Percentiles rank a stretch among this genome's conserved stretches.
Conservation (phyloP, 129 eudicot genomes). For the Escallonia herrerae region DNA sequence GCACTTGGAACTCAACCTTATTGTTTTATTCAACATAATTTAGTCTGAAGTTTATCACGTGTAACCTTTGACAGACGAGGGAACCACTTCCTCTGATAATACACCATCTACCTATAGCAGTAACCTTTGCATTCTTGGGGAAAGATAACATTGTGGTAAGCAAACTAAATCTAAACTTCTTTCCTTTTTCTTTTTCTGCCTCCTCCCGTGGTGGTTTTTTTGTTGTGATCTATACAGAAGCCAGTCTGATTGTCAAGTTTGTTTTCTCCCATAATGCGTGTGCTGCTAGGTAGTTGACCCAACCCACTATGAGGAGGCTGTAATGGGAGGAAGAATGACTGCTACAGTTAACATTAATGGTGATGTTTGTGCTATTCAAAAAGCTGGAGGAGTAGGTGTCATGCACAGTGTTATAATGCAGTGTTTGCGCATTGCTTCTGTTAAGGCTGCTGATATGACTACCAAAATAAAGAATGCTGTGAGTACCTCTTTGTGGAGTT, state of each 20-base stretch:
- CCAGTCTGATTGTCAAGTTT: too few species aligned
- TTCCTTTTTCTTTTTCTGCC: too few species aligned
- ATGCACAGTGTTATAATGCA: constrained; percentile 79
- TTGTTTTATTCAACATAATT: not conserved
- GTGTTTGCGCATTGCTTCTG: constrained; percentile 84
- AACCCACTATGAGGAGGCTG: constrained; percentile 77
- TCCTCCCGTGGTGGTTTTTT: not conserved
- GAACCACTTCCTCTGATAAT: constrained; percentile 76
- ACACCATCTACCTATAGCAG: constrained; percentile 78
- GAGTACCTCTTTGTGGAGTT: constrained; percentile 21
- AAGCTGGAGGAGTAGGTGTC: constrained; percentile 90
- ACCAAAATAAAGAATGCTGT: constrained; percentile 69
- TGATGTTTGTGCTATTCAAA: constrained; percentile 94
- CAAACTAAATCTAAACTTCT: not conserved
- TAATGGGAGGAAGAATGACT: constrained; percentile 90
- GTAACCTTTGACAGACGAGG: constrained; percentile 42
- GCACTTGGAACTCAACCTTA: not conserved
- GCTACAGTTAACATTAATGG: constrained; percentile 81
- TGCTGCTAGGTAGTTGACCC: constrained; percentile 77
- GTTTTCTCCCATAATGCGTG: too few species aligned
- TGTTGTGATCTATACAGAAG: not conserved
- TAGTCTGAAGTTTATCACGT: constrained; percentile 1
- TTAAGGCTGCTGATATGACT: constrained; percentile 82
- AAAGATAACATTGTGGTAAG: constrained; percentile 58
- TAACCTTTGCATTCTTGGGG: constrained; percentile 71